Base-by-base conservation (phyloP, 2,329 filamentous ascomycete species). In the Thermoascus crustaceus region DNA sequence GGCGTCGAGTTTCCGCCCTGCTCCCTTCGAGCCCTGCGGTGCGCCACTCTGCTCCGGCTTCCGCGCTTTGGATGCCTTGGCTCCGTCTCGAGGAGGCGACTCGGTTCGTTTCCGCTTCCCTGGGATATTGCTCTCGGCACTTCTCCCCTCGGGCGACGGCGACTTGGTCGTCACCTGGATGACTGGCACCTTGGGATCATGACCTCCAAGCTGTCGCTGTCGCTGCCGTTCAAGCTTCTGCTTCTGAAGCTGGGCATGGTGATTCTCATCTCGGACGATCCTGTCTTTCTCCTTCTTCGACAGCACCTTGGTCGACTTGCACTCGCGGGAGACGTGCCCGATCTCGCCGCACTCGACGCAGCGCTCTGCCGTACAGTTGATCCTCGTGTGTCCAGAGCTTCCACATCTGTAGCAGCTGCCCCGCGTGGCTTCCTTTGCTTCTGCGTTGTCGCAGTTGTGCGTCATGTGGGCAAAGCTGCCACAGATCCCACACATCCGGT, bases 391-490 rank as follows among this genome's bases (percentile, higher is more conserved):
- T 5, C 60, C 60, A 16, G 51, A 34, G 16, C 47, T 40, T 11
- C 59, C 55, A 37, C 68, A 71, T 38, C 68, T 57, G 40, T 49
- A 54, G 41, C 68, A 71, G 32, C 44, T 57, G 14, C 63, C 63
- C 26, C 54, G 51, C 20, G 53, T 50, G 8, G 52, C 52, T 21
- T 54, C 53, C 39, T 60, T 54, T 7, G 64, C 66, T 8, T 62
- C 62, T 7, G 49, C 41, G 40, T 69, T 68, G 35, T 70, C 64
- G 38, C 67, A 71, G 29, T 63, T 60, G 33, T 54, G 53, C 1
- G 61, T 64, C 42, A 60, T 61, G 44, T 71, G 67, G 7, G 52
- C 45, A 39, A 56, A 58, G 36, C 64, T 69, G 21, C 67, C 67
- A 45, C 67, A 71, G n/a, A 58, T 53, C 3, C 52, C 57, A 50